Evolutionary conservation across 176 grass and related monocot genomes (phyloP).

Genomic region (Hsuehochloa calcarea): DNA sequence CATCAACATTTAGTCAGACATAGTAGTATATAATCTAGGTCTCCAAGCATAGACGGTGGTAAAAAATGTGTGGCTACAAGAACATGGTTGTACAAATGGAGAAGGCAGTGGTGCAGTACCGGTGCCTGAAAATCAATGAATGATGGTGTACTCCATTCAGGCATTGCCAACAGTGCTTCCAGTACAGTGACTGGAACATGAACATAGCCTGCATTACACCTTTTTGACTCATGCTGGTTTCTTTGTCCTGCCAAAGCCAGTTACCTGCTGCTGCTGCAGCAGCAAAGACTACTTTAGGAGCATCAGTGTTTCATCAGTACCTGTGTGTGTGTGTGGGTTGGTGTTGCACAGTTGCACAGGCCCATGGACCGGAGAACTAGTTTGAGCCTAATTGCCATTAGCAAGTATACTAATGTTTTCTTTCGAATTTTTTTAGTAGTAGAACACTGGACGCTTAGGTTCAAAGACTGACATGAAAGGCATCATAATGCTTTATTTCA

Average conservation of each 20-base stretch:
- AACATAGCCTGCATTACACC: background rate
- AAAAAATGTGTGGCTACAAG: background rate
- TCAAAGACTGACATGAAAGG: background rate
- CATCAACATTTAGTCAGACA: background rate
- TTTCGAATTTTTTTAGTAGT: background rate
- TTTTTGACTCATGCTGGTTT: background rate
- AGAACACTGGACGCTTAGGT: background rate
- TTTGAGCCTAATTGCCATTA: background rate
- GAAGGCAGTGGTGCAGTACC: background rate
- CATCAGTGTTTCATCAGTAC: slow-evolving; percentile 15
- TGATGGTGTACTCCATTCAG: slow-evolving; percentile 1
- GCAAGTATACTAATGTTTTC: background rate
- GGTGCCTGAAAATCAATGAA: background rate
- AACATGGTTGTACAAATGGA: slow-evolving; percentile 7
- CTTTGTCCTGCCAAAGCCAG: background rate
- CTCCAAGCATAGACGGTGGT: background rate
- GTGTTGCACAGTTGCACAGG: background rate
- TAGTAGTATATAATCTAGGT: background rate
- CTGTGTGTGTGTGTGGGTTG: too few relatives aligned
- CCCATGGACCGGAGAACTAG: background rate
- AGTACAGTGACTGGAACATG: background rate
- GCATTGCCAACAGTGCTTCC: background rate
- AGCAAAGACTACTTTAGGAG: background rate
- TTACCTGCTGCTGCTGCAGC: background rate
- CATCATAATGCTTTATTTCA: slow-evolving; percentile 34